Evolutionary conservation across 1,139 yeast species (phyloP).

Genomic region (Trichomonascaceae sp.): DNA sequence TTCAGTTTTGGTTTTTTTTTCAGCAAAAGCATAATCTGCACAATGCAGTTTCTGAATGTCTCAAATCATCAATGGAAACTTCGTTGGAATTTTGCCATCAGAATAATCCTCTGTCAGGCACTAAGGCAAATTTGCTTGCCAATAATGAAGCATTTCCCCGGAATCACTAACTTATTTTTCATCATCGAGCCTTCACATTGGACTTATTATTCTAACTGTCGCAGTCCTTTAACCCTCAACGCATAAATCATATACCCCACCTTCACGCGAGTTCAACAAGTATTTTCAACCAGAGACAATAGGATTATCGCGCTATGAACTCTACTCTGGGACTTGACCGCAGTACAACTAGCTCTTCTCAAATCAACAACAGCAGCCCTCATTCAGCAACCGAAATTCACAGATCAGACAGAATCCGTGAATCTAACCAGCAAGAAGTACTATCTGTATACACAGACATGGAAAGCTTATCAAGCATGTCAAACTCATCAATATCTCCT

Average conservation of each 20-base stretch:
- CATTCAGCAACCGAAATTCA: not conserved
- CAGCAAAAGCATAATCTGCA: not conserved
- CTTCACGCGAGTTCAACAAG: not conserved
- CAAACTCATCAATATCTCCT: not conserved
- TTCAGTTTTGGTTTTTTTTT: not conserved
- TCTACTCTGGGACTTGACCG: not conserved
- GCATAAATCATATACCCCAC: not conserved
- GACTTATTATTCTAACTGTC: not conserved
- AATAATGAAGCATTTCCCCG: not conserved
- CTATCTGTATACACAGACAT: not conserved
- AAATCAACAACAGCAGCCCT: not conserved
- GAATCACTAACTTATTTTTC: not conserved
- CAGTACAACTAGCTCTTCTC: not conserved
- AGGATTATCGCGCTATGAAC: not conserved
- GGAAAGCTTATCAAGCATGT: not conserved
- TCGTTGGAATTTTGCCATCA: not conserved
- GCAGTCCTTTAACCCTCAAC: not conserved
- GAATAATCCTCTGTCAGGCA: not conserved
- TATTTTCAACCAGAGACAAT: not conserved
- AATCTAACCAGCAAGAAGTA: not conserved
- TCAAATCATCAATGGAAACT: not conserved
- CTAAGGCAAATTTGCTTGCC: not conserved
- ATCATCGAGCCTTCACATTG: not conserved
- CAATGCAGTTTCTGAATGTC: not conserved
- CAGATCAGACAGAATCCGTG: not conserved